Evolutionary conservation across 352 stramenopile genomes (phyloP).

Genomic region (Nothophytophthora sp.): DNA sequence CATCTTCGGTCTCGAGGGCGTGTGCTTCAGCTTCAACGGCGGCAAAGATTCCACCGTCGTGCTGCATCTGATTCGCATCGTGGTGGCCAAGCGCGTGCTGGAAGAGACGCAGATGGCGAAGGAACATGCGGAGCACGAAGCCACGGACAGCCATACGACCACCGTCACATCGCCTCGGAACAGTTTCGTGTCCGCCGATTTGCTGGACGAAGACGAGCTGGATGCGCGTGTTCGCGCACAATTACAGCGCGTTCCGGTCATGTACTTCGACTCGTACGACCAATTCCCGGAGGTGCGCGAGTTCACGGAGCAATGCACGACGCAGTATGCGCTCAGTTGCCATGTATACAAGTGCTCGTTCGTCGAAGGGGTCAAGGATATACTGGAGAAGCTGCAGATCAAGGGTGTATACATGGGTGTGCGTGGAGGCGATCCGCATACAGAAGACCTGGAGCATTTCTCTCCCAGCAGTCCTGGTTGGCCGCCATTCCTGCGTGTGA

Average conservation of each 20-base stretch:
- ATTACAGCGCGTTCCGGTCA: slow-evolving; percentile 74
- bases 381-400: slow-evolving; percentile 84
- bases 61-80: slow-evolving; percentile 88
- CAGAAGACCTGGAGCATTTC: slow-evolving; percentile 84
- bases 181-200: slow-evolving; percentile 49
- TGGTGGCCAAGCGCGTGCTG: slow-evolving; percentile 73
- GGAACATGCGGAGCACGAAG: slow-evolving; percentile 10
- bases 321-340: slow-evolving; percentile 57
- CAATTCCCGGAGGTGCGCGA: slow-evolving; percentile 94
- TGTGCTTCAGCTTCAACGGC: slow-evolving; percentile 93
- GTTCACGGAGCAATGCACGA: slow-evolving; percentile 82
- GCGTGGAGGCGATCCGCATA: slow-evolving; percentile 93
- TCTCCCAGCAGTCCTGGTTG: slow-evolving; percentile 86
- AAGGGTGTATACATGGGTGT: slow-evolving; percentile 93
- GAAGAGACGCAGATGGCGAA: slow-evolving; percentile 31
- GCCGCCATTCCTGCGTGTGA: slow-evolving; percentile 98
- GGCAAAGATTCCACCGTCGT: slow-evolving; percentile 94
- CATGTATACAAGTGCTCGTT: slow-evolving; percentile 91
- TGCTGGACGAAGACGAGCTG: slow-evolving; percentile 53
- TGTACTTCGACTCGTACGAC: slow-evolving; percentile 97
- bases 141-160: slow-evolving; percentile 20
- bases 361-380: slow-evolving; percentile 91
- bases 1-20: slow-evolving; percentile 73
- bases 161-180: slow-evolving; percentile 66
- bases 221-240: slow-evolving; percentile 42